Conservation (phyloP, 179 eudicot species). For the Camellia oleifera region DNA sequence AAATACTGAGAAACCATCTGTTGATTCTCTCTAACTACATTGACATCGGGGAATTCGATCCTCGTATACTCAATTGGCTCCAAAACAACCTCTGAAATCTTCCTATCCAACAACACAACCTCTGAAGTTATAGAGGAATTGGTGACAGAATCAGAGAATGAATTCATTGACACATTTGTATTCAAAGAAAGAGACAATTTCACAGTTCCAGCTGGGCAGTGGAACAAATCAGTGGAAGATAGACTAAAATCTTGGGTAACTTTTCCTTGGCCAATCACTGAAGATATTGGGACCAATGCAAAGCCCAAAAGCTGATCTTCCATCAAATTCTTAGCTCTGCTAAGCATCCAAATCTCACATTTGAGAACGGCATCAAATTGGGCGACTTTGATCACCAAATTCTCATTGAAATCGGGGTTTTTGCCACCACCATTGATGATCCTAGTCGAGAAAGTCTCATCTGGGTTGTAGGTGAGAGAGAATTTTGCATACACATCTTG, state of each 20-base stretch:
- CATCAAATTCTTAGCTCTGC: constrained; percentile 47
- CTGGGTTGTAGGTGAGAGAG: constrained; percentile 75
- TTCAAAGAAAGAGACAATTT: constrained; percentile 44
- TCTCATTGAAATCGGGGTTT: constrained; percentile 68
- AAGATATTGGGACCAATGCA: constrained; percentile 60
- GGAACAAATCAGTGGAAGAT: constrained; percentile 77
- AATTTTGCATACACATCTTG: constrained; percentile 85
- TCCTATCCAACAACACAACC: constrained; percentile 51
- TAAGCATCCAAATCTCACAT: constrained; percentile 84
- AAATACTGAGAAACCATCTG: constrained; percentile 68
- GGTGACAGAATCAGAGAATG: constrained; percentile 18
- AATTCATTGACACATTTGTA: constrained; percentile 23
- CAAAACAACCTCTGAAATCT: constrained; percentile 20
- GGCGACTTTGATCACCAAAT: constrained; percentile 39
- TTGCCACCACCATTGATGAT: constrained; percentile 63
- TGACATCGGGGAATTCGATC: constrained; percentile 70
- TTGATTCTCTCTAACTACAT: constrained; percentile 47
- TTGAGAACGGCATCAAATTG: constrained; percentile 59
- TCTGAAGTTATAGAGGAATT: constrained; percentile 55
- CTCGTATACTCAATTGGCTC: constrained; percentile 50
- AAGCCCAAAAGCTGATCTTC: constrained; percentile 80
- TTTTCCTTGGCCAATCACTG: constrained; percentile 35
- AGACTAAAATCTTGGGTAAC: constrained; percentile 51
- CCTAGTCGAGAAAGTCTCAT: constrained; percentile 55
- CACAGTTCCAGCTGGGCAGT: constrained; percentile 79